Base-by-base conservation (phyloP, 2,329 filamentous ascomycete species). In the Colletotrichum abscissum region DNA sequence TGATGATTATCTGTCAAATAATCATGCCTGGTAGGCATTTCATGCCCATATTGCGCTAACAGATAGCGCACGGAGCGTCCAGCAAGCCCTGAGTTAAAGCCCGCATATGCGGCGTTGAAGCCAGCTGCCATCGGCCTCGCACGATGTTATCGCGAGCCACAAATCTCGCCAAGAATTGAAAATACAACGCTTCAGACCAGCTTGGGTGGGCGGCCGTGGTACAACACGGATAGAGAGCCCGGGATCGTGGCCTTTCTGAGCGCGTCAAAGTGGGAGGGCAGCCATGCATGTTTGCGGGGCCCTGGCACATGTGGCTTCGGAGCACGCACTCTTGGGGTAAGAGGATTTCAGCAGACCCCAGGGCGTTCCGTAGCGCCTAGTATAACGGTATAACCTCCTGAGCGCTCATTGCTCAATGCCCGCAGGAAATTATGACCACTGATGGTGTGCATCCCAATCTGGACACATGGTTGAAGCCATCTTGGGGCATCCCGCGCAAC, bases 271-370 rank as follows among this genome's bases (percentile, higher is more conserved):
- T 49, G 55, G 55, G 52, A 60, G 58, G 42, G 64, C 56, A 19
- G 54, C 33, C 30, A 67, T 74, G 72, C 72, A 59, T 30, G 38
- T 49, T 38, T 58, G 69, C 69, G 68, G 72, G 60, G 52, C 58
- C 63, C 16, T 62, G 42, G 55, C 63, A 42, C 26, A 55, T 67
- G 63, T 74, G 63, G 69, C 57, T 67, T 74, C 57, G 72, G 72
- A 64, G 72, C 68, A 74, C 38, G 58, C 63, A 38, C 68, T 74
- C 54, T 63, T 67, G 68, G 54, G 67, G 63, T 35, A 68, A 58
- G 65, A 64, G 19, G 57, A 54, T 42, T 55, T 55, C 46, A 54
- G 42, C 67, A 30, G 38, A 54, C 52, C 67, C 62, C 67, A 70
- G 58, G 56, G 26, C 57, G 52, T 52, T 55, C 9, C 24, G 52